phyloP scores from a whole-genome alignment of 176 grass and related monocot genomes.

The Tillandsia fasciculata region DNA sequence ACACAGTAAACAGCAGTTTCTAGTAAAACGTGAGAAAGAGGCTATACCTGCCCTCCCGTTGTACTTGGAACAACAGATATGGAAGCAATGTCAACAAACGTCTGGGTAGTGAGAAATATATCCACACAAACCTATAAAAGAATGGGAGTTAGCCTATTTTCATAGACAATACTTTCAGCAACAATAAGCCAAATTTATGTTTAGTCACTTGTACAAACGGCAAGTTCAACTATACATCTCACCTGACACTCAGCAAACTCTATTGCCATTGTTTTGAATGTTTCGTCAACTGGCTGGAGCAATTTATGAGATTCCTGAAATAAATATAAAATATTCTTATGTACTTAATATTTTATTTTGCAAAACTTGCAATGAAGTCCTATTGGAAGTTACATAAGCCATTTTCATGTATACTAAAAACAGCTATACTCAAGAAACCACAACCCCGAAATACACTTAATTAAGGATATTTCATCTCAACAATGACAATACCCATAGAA shows the following conservation, averaged over 20 bases:
- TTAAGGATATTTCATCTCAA: no score
- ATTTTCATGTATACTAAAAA: background rate
- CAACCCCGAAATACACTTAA: no score
- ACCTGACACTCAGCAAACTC: constrained; percentile 95
- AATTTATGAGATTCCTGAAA: constrained; percentile 75
- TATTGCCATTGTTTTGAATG: constrained; percentile 75
- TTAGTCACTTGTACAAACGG: background rate
- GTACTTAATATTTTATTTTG: background rate
- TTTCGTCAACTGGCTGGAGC: constrained; percentile 65
- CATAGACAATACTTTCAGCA: background rate
- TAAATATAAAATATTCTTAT: constrained; percentile 10
- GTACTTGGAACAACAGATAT: constrained; percentile 64
- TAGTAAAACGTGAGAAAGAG: constrained; percentile 9
- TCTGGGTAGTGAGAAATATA: constrained; percentile 74
- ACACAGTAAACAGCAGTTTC: background rate
- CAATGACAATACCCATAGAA: no score
- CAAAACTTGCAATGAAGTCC: background rate
- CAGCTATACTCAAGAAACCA: background rate
- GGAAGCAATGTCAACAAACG: constrained; percentile 75
- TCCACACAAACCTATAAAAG: constrained; percentile 69
- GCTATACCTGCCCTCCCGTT: constrained; percentile 67
- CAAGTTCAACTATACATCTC: constrained; percentile 11
- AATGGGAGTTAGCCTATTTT: background rate
- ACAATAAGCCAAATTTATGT: background rate
- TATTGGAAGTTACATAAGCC: background rate